A percentile compares a stretch with the other conserved stretches of the same genome.
Evolutionary conservation across 1,284 basidiomycete species (phyloP).

Genomic region (Fistulinella cinereoalba): DNA sequence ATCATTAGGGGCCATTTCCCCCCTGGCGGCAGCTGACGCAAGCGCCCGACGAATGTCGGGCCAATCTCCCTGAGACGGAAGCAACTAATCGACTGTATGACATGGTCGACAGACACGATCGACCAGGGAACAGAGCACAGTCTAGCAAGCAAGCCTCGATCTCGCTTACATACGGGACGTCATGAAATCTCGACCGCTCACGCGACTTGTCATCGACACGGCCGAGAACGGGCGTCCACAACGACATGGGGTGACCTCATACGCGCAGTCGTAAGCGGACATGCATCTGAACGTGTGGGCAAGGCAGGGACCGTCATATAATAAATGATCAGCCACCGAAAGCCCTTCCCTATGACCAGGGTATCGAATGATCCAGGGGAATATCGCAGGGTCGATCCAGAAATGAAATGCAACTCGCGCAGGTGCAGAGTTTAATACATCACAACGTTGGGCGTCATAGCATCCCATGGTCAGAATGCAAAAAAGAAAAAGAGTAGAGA

Average conservation of each 20-base stretch:
- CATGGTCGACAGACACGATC: too few species aligned
- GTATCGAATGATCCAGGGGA: slow-evolving; percentile 1
- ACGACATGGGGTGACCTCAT: background rate
- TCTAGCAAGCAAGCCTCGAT: too few species aligned
- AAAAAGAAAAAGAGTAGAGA: slow-evolving; percentile 2
- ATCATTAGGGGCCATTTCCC: too few species aligned
- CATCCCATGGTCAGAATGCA: background rate
- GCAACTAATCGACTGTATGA: too few species aligned
- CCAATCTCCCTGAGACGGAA: too few species aligned
- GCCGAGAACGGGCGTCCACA: too few species aligned
- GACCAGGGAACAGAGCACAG: too few species aligned
- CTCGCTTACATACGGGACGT: too few species aligned
- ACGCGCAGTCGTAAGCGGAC: background rate
- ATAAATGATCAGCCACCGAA: slow-evolving; percentile 5
- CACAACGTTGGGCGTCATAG: slow-evolving; percentile 10
- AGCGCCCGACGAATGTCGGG: too few species aligned
- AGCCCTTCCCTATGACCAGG: slow-evolving; percentile 10
- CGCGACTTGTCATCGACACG: too few species aligned
- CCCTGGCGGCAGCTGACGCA: background rate
- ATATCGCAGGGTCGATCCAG: background rate
- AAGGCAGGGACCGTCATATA: background rate
- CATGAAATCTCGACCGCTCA: too few species aligned
- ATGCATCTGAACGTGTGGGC: background rate
- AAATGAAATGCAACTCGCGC: background rate
- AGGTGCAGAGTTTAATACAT: slow-evolving; percentile 9